phyloP scores from a whole-genome alignment of 441 rosid genomes.

The Erodium chrysanthum region DNA sequence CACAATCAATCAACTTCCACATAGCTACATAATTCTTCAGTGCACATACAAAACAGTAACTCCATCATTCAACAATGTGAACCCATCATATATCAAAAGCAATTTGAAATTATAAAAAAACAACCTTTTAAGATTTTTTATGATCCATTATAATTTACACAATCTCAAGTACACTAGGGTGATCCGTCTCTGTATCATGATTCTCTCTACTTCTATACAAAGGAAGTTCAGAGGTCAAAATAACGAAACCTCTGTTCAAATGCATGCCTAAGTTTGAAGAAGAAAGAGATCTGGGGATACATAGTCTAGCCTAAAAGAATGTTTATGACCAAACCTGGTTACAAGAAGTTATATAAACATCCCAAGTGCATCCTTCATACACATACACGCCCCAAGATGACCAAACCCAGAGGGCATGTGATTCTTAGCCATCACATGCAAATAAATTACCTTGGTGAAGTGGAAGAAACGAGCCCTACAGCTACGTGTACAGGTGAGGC shows the following conservation, averaged over 20 bases:
- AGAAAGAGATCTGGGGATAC: conserved; percentile 6
- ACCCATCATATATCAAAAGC: background rate
- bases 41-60: background rate
- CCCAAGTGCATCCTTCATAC: conserved; percentile 14
- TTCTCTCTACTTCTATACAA: background rate
- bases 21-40: too few species aligned
- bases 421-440: conserved; percentile 11
- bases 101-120: background rate
- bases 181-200: background rate
- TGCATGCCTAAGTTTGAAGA: background rate
- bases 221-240: background rate
- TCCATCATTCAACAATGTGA: background rate
- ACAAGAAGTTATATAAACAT: conserved; percentile 13
- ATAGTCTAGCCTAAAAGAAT: conserved; percentile 25
- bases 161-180: too few species aligned
- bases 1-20: background rate
- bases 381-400: conserved; percentile 14
- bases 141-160: too few species aligned
- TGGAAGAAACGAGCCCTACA: conserved; percentile 18
- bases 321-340: conserved; percentile 15
- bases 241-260: background rate
- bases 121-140: background rate
- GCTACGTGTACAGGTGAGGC: conserved; percentile 20
- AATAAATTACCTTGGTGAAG: conserved; percentile 21
- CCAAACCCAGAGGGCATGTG: conserved; percentile 14